These are phyloP conservation scores for Podaxis mareebaensis DNA, from an alignment of 768 basidiomycete species.

Conservation along the genomic window DNA sequence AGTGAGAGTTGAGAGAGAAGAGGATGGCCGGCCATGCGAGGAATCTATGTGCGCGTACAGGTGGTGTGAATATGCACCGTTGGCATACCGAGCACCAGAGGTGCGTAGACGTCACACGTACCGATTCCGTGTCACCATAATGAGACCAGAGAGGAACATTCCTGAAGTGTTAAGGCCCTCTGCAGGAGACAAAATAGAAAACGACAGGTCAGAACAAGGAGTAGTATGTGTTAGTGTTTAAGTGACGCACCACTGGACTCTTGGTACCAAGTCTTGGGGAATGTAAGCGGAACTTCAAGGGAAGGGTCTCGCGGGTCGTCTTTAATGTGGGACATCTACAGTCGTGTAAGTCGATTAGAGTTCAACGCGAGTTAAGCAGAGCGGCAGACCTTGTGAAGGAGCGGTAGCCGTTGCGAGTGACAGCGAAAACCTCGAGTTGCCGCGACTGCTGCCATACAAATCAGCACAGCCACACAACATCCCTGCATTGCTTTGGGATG, in stretches of 20 bases:
- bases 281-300: constrained; percentile 53
- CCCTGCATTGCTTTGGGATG: not conserved
- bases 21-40: constrained; percentile 8
- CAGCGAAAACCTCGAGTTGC: not conserved
- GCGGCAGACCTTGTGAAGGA: not conserved
- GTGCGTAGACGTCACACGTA: not conserved
- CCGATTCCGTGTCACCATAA: constrained; percentile 23
- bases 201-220: not conserved
- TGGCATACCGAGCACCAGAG: too few species aligned
- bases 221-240: not conserved
- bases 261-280: constrained; percentile 68
- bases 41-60: not conserved
- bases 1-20: not conserved
- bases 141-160: constrained; percentile 22
- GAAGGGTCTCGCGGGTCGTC: constrained; percentile 70
- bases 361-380: not conserved
- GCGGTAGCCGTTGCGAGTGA: not conserved
- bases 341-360: not conserved
- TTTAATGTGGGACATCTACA: constrained; percentile 27
- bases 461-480: constrained; percentile 8
- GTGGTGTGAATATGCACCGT: not conserved
- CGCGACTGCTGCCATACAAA: not conserved
- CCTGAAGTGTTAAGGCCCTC: constrained; percentile 21
- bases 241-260: constrained; percentile 46
- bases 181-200: not conserved